Evolutionary conservation across 768 basidiomycete genomes (phyloP).

Genomic region (Psilocybe tampanensis): DNA sequence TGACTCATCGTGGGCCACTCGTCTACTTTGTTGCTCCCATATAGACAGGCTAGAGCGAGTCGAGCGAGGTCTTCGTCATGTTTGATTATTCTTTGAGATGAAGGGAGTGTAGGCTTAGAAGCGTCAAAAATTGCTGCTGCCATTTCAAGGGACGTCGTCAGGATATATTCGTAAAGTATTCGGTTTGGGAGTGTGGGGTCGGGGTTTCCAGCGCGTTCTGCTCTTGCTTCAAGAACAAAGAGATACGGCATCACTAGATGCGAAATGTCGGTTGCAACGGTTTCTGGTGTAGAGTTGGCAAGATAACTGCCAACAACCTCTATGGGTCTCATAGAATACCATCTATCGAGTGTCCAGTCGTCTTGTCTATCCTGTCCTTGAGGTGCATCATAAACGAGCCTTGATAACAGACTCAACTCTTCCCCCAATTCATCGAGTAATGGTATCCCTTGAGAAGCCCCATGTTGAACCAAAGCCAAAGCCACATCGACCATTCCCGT

Average conservation of each 20-base stretch:
- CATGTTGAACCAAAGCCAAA: constrained; percentile 81
- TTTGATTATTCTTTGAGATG: constrained; percentile 70
- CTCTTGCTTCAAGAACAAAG: constrained; percentile 86
- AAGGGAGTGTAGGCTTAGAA: constrained; percentile 86
- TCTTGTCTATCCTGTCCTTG: constrained; percentile 44
- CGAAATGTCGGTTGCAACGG: constrained; percentile 67
- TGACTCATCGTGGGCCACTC: constrained; percentile 85
- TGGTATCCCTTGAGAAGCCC: constrained; percentile 76
- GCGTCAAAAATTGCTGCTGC: constrained; percentile 82
- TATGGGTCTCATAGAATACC: constrained; percentile 68
- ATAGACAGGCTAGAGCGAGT: constrained; percentile 85
- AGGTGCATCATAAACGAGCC: constrained; percentile 83
- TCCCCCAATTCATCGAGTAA: constrained; percentile 87
- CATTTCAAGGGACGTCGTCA: constrained; percentile 66
- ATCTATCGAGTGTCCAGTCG: constrained; percentile 77
- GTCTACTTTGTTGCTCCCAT: constrained; percentile 72
- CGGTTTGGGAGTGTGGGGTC: constrained; percentile 68
- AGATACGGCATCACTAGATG: constrained; percentile 90
- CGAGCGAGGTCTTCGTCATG: constrained; percentile 85
- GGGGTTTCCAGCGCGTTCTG: constrained; percentile 76
- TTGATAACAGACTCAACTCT: constrained; percentile 85
- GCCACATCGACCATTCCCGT: constrained; percentile 83
- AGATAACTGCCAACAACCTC: constrained; percentile 79
- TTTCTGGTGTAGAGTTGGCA: constrained; percentile 63
- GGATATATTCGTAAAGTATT: constrained; percentile 71